Evolutionary conservation across 257 asterid species (phyloP).

Genomic region (Leonotis leonurus): DNA sequence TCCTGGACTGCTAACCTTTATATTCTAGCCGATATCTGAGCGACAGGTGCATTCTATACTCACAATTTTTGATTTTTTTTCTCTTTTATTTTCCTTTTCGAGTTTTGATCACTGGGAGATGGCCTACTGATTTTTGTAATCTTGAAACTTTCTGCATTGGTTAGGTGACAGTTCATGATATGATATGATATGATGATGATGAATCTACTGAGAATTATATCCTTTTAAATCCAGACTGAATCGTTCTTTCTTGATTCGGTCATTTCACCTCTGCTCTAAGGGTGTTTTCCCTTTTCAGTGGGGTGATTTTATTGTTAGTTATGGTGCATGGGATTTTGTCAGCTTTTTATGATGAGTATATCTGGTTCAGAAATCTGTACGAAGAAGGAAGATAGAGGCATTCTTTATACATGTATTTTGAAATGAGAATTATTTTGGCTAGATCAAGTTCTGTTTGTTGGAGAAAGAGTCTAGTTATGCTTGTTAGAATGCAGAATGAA

Average conservation of each 20-base stretch:
- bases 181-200: background rate
- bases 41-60: background rate
- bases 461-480: background rate
- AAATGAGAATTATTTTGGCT: background rate
- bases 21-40: constrained; percentile 13
- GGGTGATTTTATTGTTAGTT: background rate
- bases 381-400: background rate
- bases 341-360: constrained; percentile 6
- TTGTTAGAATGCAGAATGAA: background rate
- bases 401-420: background rate
- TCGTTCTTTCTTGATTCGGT: constrained; percentile 30
- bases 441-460: background rate
- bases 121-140: background rate
- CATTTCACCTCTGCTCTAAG: constrained; percentile 1
- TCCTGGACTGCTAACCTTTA: too few species aligned
- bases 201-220: background rate
- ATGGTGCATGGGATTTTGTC: constrained; percentile 21
- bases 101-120: background rate
- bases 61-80: constrained; percentile 3
- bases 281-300: background rate
- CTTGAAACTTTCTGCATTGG: constrained; percentile 1
- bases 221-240: background rate
- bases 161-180: background rate
- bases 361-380: constrained; percentile 9
- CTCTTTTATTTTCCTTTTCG: background rate